phyloP scores from a whole-genome alignment of 805 yeast species.

The Suhomyces prunicola region DNA sequence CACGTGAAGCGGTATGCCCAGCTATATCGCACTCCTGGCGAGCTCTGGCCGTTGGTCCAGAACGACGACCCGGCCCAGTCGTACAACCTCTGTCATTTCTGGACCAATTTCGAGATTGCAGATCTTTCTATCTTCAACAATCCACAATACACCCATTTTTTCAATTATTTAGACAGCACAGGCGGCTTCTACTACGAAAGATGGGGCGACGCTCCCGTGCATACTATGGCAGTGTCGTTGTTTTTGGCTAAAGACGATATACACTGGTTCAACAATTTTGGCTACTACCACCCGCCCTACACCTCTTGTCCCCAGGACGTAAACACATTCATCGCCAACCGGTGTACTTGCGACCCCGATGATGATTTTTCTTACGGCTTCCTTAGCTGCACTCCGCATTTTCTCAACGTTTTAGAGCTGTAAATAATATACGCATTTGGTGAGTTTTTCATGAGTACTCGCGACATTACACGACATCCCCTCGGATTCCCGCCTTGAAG shows the following conservation, averaged over 20 bases:
- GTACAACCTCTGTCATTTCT: constrained; percentile 63
- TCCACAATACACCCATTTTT: constrained; percentile 64
- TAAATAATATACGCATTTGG: background rate
- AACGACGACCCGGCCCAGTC: constrained; percentile 51
- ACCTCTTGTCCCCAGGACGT: constrained; percentile 71
- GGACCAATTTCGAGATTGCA: constrained; percentile 87
- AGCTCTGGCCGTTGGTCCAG: constrained; percentile 49
- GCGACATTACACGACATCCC: background rate
- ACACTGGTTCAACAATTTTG: constrained; percentile 87
- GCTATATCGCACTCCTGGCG: constrained; percentile 50
- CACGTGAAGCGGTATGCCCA: constrained; percentile 58
- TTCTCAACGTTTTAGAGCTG: constrained; percentile 1
- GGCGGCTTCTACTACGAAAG: constrained; percentile 89
- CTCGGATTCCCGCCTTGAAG: background rate
- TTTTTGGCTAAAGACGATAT: constrained; percentile 65
- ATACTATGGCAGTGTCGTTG: constrained; percentile 66
- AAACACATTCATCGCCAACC: constrained; percentile 49
- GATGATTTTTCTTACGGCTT: constrained; percentile 60
- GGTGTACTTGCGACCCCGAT: constrained; percentile 70
- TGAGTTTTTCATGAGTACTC: background rate
- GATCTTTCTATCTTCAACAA: constrained; percentile 75
- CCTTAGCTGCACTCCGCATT: constrained; percentile 13
- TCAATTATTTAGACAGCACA: constrained; percentile 56
- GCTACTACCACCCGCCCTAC: constrained; percentile 74
- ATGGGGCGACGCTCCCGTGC: constrained; percentile 95